Evolutionary conservation across 192 early-diverging fungal genomes (phyloP).

Genomic region (Umbelopsis vinacea): DNA sequence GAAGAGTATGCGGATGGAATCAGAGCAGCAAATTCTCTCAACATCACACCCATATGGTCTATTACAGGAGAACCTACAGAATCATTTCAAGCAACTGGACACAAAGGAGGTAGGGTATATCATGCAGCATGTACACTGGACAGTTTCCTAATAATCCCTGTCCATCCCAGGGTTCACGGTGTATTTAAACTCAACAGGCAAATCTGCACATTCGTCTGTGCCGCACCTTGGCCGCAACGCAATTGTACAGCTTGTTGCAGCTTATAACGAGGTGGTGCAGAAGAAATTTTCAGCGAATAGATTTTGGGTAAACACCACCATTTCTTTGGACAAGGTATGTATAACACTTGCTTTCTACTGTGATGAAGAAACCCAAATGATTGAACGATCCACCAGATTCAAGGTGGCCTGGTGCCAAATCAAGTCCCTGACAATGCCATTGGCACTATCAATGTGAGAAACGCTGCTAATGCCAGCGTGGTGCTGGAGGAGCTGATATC

Average conservation of each 20-base stretch:
- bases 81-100: conserved; percentile 48
- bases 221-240: conserved; percentile 9
- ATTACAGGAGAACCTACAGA: conserved; percentile 57
- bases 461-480: conserved; percentile 1
- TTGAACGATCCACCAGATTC: background rate
- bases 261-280: background rate
- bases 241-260: background rate
- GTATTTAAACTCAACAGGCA: conserved; percentile 3
- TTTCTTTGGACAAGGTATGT: conserved; percentile 16
- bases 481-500: background rate
- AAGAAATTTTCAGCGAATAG: background rate
- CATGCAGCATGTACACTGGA: conserved; percentile 32
- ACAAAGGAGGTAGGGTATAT: conserved; percentile 45
- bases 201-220: conserved; percentile 1
- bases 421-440: conserved; percentile 17
- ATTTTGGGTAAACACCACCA: conserved; percentile 5
- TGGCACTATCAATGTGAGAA: conserved; percentile 6
- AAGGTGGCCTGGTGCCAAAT: conserved; percentile 6
- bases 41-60: conserved; percentile 33
- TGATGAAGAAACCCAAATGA: background rate
- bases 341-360: background rate
- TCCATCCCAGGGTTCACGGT: background rate
- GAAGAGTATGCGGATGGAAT: conserved; percentile 59
- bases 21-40: conserved; percentile 47
- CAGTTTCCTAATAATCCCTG: background rate